Conservation (phyloP, 371 early-diverging fungal species). For the Mycotypha africana region DNA sequence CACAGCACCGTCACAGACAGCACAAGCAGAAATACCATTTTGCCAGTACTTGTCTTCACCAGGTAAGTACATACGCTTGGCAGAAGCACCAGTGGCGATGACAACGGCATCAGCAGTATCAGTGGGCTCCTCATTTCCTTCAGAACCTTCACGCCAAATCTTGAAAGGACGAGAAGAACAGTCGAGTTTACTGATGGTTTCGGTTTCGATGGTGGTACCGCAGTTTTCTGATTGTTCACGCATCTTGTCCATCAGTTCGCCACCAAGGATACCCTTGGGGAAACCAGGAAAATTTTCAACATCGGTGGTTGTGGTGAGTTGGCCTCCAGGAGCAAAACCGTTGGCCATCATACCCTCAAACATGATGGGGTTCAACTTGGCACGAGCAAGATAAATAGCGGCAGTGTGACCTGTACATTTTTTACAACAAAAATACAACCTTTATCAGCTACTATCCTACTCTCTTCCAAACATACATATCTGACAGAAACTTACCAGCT, state of each 20-base stretch:
- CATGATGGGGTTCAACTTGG: constrained; percentile 87
- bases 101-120: constrained; percentile 83
- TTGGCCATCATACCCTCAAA: constrained; percentile 98
- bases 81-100: constrained; percentile 98
- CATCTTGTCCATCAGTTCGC: constrained; percentile 71
- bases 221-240: constrained; percentile 31
- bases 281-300: constrained; percentile 91
- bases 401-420: constrained; percentile 94
- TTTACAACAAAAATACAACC: background rate
- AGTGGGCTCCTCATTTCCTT: constrained; percentile 60
- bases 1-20: constrained; percentile 98
- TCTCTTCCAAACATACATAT: too few relatives aligned
- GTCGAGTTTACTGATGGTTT: constrained; percentile 88
- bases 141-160: constrained; percentile 85
- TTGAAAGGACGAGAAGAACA: constrained; percentile 79
- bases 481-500: constrained; percentile 52
- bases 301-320: constrained; percentile 90
- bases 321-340: constrained; percentile 83
- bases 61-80: constrained; percentile 83
- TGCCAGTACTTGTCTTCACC: constrained; percentile 51
- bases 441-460: background rate
- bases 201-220: constrained; percentile 67
- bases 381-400: constrained; percentile 93
- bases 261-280: constrained; percentile 80
- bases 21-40: constrained; percentile 98